Evolutionary conservation across 306 rosid species (phyloP).

Genomic region (Potentilla sterilis): DNA sequence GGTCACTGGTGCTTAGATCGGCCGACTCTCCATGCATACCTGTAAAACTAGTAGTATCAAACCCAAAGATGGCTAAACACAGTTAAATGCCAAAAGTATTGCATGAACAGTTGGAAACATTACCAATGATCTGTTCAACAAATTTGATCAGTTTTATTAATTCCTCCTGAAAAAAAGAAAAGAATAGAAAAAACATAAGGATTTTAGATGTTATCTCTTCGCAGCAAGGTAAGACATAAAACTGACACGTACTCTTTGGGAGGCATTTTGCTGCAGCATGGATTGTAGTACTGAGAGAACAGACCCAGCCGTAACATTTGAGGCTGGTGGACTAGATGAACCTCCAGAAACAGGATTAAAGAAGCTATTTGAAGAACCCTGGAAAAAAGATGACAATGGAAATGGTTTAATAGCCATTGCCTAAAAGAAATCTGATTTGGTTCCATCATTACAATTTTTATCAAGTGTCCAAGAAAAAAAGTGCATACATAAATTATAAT

Average conservation of each 20-base stretch:
- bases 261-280: constrained; percentile 74
- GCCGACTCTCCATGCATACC: constrained; percentile 62
- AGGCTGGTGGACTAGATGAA: constrained; percentile 51
- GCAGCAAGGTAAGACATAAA: not conserved
- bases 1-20: constrained; percentile 54
- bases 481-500: not conserved
- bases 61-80: constrained; percentile 23
- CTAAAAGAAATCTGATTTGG: constrained; percentile 51
- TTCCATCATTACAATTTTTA: constrained; percentile 30
- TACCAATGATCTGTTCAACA: constrained; percentile 79
- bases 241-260: constrained; percentile 65
- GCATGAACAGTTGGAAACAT: constrained; percentile 22
- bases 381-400: constrained; percentile 40
- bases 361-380: constrained; percentile 63
- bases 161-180: constrained; percentile 67
- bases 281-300: constrained; percentile 68
- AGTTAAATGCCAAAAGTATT: constrained; percentile 15
- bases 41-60: constrained; percentile 39
- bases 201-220: constrained; percentile 7
- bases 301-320: constrained; percentile 39
- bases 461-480: constrained; percentile 26
- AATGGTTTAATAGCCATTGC: constrained; percentile 58
- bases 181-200: constrained; percentile 20
- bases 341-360: constrained; percentile 51
- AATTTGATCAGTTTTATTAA: constrained; percentile 74